Base-by-base conservation (phyloP, 495 filamentous ascomycete genomes). In the Hypomontagnella monticulosa region DNA sequence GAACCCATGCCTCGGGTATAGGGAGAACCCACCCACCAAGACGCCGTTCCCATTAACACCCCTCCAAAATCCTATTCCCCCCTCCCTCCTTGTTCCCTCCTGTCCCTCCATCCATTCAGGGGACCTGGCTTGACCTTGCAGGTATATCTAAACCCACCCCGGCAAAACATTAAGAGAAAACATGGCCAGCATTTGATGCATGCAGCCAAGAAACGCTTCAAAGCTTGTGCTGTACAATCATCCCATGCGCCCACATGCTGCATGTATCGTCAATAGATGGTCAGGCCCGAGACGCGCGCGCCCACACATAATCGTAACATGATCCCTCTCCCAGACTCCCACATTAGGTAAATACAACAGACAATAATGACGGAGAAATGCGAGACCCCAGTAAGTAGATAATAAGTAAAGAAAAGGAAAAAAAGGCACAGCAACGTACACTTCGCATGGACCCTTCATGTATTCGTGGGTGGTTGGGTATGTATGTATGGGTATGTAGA, bases 1-100 rank as follows among this genome's bases (percentile, higher is more conserved):
- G 41, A 62, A 52, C 54, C 52, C 58, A 67, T 62, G 64, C 53
- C 52, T 57, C 64, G 64, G 64, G 64, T 67, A 67, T 67, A 67
- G 32, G 47, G 47, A 53, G 42, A 57, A 57, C 46, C 57, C 51
- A 53, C 64, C 57, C 46, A 61, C 53, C 44, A 52, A 41, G 64
- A 67, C 64, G 64, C 64, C 64, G 46, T 62, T 62, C 64, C 57
- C 48, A 42, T 57, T 57, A 57, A 62, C 57, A 55, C 57, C 57
- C 46, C 57, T 18, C 57, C 54, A 43, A 38, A 67, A 62, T 62
- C 64, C 57, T 58, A 47, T 52, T 30, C 43, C 63, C 40, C 27
- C 49, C 48, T 33, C 41, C 32, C 41, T 33, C 23, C 30, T 15
- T 38, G 34, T 5, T 32, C 51, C 38, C 4, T 34, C 37, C 47